Conservation (phyloP, 257 asterid species). For the Cinchona pubescens region DNA sequence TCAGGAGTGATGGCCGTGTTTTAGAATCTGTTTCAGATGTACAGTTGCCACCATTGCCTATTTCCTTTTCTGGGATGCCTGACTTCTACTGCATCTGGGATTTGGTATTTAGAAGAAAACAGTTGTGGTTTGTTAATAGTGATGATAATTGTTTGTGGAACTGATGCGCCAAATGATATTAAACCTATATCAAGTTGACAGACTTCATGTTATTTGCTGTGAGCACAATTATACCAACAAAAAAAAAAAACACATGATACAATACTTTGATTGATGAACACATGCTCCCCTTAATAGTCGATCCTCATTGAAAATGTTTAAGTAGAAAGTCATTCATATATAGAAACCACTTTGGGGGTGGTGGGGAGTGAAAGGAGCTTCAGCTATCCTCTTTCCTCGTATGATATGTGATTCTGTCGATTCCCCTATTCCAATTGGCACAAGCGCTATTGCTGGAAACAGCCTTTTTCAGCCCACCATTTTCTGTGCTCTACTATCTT, state of each 20-base stretch:
- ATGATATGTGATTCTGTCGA: slow-evolving; percentile 19
- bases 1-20: background rate
- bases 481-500: background rate
- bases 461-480: slow-evolving; percentile 11
- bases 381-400: background rate
- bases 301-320: background rate
- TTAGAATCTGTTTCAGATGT: background rate
- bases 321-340: background rate
- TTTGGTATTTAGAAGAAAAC: background rate
- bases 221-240: background rate
- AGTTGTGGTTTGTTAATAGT: background rate
- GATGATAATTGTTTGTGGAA: background rate
- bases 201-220: too few relatives aligned
- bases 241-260: background rate
- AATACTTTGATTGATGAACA: background rate
- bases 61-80: background rate
- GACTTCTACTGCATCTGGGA: background rate
- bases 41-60: background rate
- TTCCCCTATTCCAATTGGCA: slow-evolving; percentile 12
- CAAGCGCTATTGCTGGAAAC: slow-evolving; percentile 2
- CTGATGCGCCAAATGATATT: background rate
- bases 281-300: background rate
- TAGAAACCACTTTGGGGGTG: background rate
- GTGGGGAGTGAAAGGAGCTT: background rate
- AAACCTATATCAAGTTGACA: background rate